Percentiles rank a stretch among this genome's conserved stretches.
These are phyloP conservation scores for Arabis alpina DNA, from an alignment of 345 rosid genomes.

Conservation along the genomic window DNA sequence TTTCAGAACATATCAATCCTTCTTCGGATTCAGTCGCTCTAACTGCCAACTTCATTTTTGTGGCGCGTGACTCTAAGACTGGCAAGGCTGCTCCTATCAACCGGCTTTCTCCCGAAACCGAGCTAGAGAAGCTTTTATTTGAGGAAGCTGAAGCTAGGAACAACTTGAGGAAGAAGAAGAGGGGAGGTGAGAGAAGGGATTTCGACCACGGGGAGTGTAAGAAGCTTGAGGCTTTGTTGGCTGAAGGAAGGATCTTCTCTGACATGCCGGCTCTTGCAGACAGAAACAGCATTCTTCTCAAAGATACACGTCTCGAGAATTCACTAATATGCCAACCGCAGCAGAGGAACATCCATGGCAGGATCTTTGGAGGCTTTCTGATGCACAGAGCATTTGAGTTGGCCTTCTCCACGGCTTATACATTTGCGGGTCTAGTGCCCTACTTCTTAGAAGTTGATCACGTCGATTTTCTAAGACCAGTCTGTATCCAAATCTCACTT, in stretches of 20 bases:
- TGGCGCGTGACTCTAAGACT: constrained; percentile 81
- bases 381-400: constrained; percentile 86
- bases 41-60: constrained; percentile 79
- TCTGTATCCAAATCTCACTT: constrained; percentile 45
- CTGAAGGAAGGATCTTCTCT: constrained; percentile 79
- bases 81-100: constrained; percentile 79
- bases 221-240: constrained; percentile 57
- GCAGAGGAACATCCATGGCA: constrained; percentile 79
- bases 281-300: constrained; percentile 79
- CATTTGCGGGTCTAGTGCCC: constrained; percentile 79
- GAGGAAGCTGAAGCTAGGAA: constrained; percentile 81
- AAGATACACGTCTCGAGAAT: constrained; percentile 70
- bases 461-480: constrained; percentile 85
- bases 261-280: constrained; percentile 89
- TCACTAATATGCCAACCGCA: constrained; percentile 87
- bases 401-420: constrained; percentile 89
- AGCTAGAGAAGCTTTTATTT: constrained; percentile 58
- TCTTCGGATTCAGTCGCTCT: constrained; percentile 55
- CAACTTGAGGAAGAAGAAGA: constrained; percentile 63
- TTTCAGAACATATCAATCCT: constrained; percentile 55
- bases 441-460: constrained; percentile 87
- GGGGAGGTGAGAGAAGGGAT: constrained; percentile 56
- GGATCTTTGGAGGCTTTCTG: constrained; percentile 80
- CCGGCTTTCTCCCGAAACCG: constrained; percentile 71
- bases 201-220: constrained; percentile 49